Conservation (phyloP, 2,329 filamentous ascomycete genomes). For the Neofusicoccum sp. region DNA sequence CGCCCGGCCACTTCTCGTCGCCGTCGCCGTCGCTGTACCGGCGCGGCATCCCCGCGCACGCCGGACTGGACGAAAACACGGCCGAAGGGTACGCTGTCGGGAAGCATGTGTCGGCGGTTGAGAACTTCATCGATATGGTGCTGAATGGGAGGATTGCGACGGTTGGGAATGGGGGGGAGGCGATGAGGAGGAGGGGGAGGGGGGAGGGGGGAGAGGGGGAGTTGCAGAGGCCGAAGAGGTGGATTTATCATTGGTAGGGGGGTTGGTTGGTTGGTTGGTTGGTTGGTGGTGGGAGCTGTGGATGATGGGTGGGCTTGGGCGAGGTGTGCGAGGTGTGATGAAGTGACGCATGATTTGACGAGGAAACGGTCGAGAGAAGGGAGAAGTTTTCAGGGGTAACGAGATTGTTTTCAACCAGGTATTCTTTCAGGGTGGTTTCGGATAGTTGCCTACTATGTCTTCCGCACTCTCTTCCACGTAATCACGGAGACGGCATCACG, state of each 20-base stretch:
- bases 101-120: slow-evolving; percentile 24
- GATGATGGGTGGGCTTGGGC: too few relatives aligned
- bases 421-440: too few relatives aligned
- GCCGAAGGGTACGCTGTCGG: slow-evolving; percentile 24
- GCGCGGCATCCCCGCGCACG: slow-evolving; percentile 5
- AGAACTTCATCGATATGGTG: slow-evolving; percentile 30
- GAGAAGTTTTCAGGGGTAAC: too few relatives aligned
- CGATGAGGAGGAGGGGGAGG: slow-evolving; percentile 37
- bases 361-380: too few relatives aligned
- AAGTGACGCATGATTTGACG: too few relatives aligned
- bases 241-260: slow-evolving; percentile 34
- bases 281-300: too few relatives aligned
- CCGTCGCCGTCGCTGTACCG: slow-evolving; percentile 24
- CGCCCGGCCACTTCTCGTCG: slow-evolving; percentile 37
- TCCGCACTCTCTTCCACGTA: background rate
- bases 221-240: slow-evolving; percentile 35
- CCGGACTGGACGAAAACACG: slow-evolving; percentile 31
- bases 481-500: background rate
- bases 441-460: background rate
- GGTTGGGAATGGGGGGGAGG: slow-evolving; percentile 30
- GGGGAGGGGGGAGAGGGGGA: slow-evolving; percentile 23
- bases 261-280: too few relatives aligned
- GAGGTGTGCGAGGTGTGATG: too few relatives aligned
- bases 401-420: too few relatives aligned
- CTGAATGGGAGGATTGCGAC: slow-evolving; percentile 29